Conservation (phyloP, 352 stramenopile genomes). For the Phytopythium kandeliae region DNA sequence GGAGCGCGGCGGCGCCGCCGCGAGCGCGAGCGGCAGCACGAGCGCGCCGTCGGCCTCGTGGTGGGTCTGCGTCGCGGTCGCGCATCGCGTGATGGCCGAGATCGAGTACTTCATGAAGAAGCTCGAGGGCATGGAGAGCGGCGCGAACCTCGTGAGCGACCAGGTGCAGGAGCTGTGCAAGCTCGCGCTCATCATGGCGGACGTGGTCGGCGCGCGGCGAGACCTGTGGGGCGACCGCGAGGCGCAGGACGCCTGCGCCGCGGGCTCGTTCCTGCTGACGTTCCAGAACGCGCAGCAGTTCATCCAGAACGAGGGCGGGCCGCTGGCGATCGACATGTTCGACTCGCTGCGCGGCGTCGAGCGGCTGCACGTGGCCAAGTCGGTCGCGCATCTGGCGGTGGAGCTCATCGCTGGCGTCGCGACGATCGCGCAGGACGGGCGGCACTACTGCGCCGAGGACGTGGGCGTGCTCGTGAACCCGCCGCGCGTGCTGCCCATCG, state of each 20-base stretch:
- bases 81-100: slow-evolving; percentile 46
- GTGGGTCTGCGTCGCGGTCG: slow-evolving; percentile 48
- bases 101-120: slow-evolving; percentile 57
- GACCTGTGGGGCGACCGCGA: slow-evolving; percentile 35
- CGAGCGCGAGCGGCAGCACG: slow-evolving; percentile 6
- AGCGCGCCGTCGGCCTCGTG: slow-evolving; percentile 42
- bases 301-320: slow-evolving; percentile 51
- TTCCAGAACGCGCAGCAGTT: slow-evolving; percentile 54
- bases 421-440: slow-evolving; percentile 37
- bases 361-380: slow-evolving; percentile 38
- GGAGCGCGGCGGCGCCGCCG: too few relatives aligned
- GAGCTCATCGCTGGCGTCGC: slow-evolving; percentile 35
- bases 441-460: slow-evolving; percentile 38
- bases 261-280: slow-evolving; percentile 44
- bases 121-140: slow-evolving; percentile 34
- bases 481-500: slow-evolving; percentile 36
- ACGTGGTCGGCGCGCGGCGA: slow-evolving; percentile 36
- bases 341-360: slow-evolving; percentile 41
- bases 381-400: slow-evolving; percentile 39
- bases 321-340: slow-evolving; percentile 51
- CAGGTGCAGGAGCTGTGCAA: slow-evolving; percentile 53
- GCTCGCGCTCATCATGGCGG: slow-evolving; percentile 42
- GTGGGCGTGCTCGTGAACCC: slow-evolving; percentile 32
- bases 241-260: slow-evolving; percentile 21
- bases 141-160: slow-evolving; percentile 23